Evolutionary conservation across 1,139 yeast species (phyloP).

Genomic region (Protomyces macrosporus): DNA sequence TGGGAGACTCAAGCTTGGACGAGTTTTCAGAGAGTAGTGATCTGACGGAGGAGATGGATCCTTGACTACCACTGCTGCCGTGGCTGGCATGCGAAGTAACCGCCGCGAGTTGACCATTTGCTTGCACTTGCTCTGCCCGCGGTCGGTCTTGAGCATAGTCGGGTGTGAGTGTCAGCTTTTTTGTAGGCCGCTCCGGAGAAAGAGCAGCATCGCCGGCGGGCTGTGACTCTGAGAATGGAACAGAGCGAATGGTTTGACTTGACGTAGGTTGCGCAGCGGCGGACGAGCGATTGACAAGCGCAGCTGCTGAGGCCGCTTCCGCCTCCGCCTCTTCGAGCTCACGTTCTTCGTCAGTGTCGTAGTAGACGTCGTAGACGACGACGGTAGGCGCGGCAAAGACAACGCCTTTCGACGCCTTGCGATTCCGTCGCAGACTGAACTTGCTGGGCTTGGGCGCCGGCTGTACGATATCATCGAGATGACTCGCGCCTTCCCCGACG

Average conservation of each 20-base stretch:
- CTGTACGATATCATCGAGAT: neutral
- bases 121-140: neutral
- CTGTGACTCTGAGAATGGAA: no score
- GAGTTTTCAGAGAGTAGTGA: neutral
- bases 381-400: constrained; percentile 19
- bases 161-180: neutral
- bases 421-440: constrained; percentile 4
- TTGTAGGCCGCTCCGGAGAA: neutral
- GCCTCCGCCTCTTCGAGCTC: neutral
- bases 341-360: constrained; percentile 4
- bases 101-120: neutral
- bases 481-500: constrained; percentile 53
- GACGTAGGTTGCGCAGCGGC: neutral
- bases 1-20: neutral
- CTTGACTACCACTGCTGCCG: neutral
- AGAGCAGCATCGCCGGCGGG: neutral
- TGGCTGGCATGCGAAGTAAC: neutral
- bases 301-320: neutral
- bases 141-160: neutral
- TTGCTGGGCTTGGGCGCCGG: constrained; percentile 1
- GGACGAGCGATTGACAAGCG: neutral
- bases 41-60: neutral
- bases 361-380: constrained; percentile 20
- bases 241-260: neutral
- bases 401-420: constrained; percentile 12